A percentile compares a stretch with the other conserved stretches of the same genome.
Evolutionary conservation across 2,329 filamentous ascomycete species (phyloP).

Genomic region (Pseudogymnoascus sp.): DNA sequence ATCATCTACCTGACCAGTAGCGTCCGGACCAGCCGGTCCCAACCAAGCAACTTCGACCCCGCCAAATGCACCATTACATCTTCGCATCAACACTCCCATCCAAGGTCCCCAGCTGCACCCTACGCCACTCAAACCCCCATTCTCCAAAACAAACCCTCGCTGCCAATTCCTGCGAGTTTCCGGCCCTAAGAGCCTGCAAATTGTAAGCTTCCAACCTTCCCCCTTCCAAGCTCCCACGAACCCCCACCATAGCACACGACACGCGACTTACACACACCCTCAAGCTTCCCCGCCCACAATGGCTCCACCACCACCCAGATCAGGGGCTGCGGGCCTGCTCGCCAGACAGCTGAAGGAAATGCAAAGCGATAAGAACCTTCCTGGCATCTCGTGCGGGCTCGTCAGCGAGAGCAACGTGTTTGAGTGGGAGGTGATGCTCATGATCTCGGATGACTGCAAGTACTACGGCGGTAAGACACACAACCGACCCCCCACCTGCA

Average conservation of each 20-base stretch:
- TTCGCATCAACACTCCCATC: not conserved
- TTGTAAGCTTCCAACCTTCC: not conserved
- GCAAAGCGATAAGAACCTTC: conserved; percentile 82
- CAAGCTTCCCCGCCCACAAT: not conserved
- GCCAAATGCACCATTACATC: conserved; percentile 7
- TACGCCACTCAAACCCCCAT: not conserved
- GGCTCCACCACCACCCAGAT: conserved; percentile 10
- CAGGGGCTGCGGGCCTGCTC: conserved; percentile 59
- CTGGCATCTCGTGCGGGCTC: conserved; percentile 87
- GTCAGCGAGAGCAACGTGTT: conserved; percentile 81
- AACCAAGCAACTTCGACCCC: not conserved
- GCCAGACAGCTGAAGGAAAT: conserved; percentile 87
- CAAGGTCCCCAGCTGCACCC: not conserved
- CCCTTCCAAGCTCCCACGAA: not conserved
- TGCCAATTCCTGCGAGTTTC: not conserved
- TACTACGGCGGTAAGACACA: conserved; percentile 75
- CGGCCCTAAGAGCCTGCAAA: not conserved
- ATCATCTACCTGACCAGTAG: too few species aligned
- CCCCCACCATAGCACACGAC: not conserved
- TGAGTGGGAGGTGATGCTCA: conserved; percentile 98
- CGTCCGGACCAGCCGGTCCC: not conserved
- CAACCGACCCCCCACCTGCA: too few species aligned
- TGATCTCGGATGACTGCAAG: conserved; percentile 92
- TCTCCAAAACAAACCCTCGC: not conserved
- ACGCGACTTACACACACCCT: not conserved